Conservation (phyloP, 2,329 filamentous ascomycete genomes). For the Fusarium musae region DNA sequence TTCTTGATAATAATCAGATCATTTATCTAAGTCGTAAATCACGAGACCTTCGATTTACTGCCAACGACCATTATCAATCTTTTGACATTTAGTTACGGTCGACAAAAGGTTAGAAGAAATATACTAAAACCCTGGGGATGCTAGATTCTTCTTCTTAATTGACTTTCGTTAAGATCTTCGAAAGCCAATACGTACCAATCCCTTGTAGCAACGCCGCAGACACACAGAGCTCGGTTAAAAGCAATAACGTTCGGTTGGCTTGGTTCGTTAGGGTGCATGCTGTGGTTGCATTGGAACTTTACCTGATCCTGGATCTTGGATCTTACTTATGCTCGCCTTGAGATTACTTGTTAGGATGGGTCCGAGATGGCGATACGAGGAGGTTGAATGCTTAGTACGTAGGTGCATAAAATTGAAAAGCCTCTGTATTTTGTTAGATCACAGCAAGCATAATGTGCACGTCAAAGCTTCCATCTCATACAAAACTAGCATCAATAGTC, state of each 20-base stretch:
- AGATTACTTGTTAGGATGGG: not conserved
- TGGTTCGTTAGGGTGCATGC: constrained; percentile 5
- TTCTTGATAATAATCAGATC: not conserved
- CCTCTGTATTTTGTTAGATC: too few species aligned
- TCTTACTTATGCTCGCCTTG: constrained; percentile 2
- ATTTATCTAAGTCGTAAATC: not conserved
- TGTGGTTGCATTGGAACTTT: constrained; percentile 12
- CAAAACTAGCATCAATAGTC: not conserved
- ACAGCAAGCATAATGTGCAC: not conserved
- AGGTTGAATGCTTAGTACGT: not conserved
- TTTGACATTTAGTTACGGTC: not conserved
- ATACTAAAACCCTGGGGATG: not conserved
- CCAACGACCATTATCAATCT: not conserved
- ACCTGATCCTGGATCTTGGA: constrained; percentile 5
- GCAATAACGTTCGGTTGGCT: not conserved
- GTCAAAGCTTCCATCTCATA: not conserved
- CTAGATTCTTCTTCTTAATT: not conserved
- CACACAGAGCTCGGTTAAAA: constrained; percentile 9
- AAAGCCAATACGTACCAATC: not conserved
- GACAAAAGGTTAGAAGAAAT: not conserved
- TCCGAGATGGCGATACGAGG: not conserved
- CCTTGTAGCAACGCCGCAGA: constrained; percentile 3
- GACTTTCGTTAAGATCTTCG: not conserved
- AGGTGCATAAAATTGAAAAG: not conserved
- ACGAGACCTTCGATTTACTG: not conserved